Conservation (phyloP, 352 stramenopile genomes). For the Phytophthora uliginosa region DNA sequence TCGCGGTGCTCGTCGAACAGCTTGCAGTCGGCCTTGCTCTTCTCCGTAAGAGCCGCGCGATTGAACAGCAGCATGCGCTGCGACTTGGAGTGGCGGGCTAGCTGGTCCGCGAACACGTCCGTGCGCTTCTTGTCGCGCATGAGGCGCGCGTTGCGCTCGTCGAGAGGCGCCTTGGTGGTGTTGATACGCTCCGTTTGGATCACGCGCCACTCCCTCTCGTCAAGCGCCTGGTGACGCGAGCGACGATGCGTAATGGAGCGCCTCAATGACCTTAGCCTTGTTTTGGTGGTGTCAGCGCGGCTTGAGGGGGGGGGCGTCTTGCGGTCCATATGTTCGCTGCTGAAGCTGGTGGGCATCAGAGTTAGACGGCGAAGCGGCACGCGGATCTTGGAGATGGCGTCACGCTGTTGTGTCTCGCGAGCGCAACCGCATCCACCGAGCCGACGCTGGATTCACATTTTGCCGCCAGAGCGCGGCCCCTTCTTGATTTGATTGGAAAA, state of each 20-base stretch:
- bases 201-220: not conserved
- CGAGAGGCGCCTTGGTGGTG: not conserved
- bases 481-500: too few relatives aligned
- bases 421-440: too few relatives aligned
- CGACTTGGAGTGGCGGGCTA: slow-evolving; percentile 83
- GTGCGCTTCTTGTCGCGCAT: slow-evolving; percentile 86
- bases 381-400: too few relatives aligned
- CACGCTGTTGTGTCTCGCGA: too few relatives aligned
- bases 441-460: too few relatives aligned
- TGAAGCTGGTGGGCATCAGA: too few relatives aligned
- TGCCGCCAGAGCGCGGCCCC: too few relatives aligned
- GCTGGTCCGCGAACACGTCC: slow-evolving; percentile 84
- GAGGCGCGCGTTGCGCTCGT: slow-evolving; percentile 29
- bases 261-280: not conserved
- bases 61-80: slow-evolving; percentile 92
- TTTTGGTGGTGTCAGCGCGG: too few relatives aligned
- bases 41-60: not conserved
- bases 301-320: not conserved
- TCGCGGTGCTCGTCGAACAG: too few relatives aligned
- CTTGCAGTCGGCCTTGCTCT: not conserved
- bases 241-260: not conserved
- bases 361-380: too few relatives aligned
- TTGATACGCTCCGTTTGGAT: not conserved
- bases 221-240: not conserved
- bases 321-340: too few relatives aligned